These are phyloP conservation scores for Solanum piurae DNA, from an alignment of 257 asterid genomes.

Conservation along the genomic window DNA sequence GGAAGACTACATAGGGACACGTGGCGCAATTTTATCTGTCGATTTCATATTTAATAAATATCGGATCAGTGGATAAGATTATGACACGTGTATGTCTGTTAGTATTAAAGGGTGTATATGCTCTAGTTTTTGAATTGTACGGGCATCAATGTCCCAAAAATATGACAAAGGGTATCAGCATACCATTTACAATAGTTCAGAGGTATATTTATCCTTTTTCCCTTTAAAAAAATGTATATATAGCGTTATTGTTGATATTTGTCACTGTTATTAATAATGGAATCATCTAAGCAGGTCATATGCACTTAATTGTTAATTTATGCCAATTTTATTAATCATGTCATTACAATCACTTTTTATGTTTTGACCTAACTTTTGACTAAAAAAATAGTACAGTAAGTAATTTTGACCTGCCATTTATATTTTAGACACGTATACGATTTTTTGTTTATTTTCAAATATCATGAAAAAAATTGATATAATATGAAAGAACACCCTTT, in stretches of 20 bases:
- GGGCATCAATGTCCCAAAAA: rapidly evolving
- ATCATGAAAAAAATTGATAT: neutral
- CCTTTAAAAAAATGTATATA: neutral
- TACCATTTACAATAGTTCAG: rapidly evolving
- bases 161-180: rapidly evolving
- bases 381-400: no score
- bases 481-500: neutral
- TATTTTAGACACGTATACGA: neutral
- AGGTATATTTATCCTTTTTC: rapidly evolving
- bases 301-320: neutral
- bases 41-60: no score
- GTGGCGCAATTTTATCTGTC: rapidly evolving
- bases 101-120: neutral
- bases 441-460: no score
- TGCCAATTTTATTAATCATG: neutral
- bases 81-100: neutral
- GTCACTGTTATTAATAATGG: neutral
- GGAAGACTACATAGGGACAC: neutral
- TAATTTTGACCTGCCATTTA: neutral
- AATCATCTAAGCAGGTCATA: neutral
- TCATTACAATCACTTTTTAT: neutral
- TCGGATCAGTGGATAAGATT: rapidly evolving
- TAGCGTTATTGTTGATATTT: neutral
- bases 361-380: no score
- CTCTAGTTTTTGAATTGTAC: no score